A percentile compares a stretch with the other conserved stretches of the same genome.
Conservation (phyloP, 225 moss, liverwort and hornwort genomes). For the Marchantia polymorpha region DNA sequence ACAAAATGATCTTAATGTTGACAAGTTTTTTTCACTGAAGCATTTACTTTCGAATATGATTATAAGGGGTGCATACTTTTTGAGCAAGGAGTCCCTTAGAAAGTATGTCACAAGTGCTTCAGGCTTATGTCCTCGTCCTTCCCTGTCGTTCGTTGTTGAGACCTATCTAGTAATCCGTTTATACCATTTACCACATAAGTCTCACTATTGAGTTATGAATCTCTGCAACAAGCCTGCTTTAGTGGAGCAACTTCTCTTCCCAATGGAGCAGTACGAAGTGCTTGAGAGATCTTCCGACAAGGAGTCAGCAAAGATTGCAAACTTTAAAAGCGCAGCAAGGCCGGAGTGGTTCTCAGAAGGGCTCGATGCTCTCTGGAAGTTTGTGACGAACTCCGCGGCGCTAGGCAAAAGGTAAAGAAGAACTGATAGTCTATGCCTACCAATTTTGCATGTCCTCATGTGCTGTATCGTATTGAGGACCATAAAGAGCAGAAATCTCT, state of each 20-base stretch:
- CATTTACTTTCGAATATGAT: no score
- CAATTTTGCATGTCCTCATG: not conserved
- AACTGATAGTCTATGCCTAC: not conserved
- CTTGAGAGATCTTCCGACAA: not conserved
- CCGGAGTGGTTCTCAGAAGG: conserved; percentile 42
- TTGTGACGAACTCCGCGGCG: conserved; percentile 51
- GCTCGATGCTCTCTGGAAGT: conserved; percentile 70
- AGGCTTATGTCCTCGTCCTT: not conserved
- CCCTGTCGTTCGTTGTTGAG: not conserved
- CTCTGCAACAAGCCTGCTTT: conserved; percentile 58
- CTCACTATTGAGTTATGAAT: not conserved
- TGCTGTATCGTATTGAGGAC: no score
- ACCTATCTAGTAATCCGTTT: not conserved
- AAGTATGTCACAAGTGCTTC: no score
- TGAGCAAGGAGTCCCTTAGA: no score
- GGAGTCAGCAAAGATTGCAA: conserved; percentile 17
- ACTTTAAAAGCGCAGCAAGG: conserved; percentile 33
- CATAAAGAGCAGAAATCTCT: not conserved
- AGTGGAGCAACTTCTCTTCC: conserved; percentile 80
- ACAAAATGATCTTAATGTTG: no score
- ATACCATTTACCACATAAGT: not conserved
- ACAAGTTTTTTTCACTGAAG: no score
- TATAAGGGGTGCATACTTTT: no score
- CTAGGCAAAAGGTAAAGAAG: conserved; percentile 55
- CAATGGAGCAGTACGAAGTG: conserved; percentile 48